Evolutionary conservation across 2,329 filamentous ascomycete genomes (phyloP), one percentile per base, ranked within the genome.

Genomic region (Alternaria arbusti): DNA sequence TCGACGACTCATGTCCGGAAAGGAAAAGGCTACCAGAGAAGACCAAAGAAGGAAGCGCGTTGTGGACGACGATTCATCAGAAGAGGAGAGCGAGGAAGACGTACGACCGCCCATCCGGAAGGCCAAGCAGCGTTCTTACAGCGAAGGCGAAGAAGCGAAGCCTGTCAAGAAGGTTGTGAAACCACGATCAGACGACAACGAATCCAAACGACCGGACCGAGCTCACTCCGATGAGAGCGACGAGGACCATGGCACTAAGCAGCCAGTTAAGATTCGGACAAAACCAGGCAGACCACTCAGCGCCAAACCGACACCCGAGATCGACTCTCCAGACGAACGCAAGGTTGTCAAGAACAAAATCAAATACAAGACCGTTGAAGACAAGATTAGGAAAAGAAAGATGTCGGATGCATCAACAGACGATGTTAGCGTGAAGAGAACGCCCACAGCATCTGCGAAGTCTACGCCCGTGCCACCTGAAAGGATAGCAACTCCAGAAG

Each of bases 41-140:
- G 77, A 72, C 13, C 74, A 77, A 59, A 69, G 75, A 49, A 71
- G 73, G 40, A 74, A 78, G 61, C 63, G 72, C 6, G 74, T 79
- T 6, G 76, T 78, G 3, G 70, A 73, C 15, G 77, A 79, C 15
- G 78, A 79, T 15, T 70, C 72, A 5, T 78, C 77, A 5, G 73
- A 77, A 17, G 77, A 79, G 3, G 76, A 79, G 50, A 78, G 73
- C 56, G 78, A 80, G 43, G 76, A 79, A 49, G 77, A 79, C 54
- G 76, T 78, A n/a, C 76, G 78, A 22, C 73, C 76, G 13, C 76
- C 76, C 8, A 72, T 67, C 22, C 74, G 77, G 64, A 79, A 78
- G 57, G 62, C 64, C 25, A 78, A 79, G 28, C 73, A 71, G 45
- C 72, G 77, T 12, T 77, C 77, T 2, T 77, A 68, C 22, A 80